Evolutionary conservation across 371 early-diverging fungal genomes (phyloP).

Genomic region (Lichtheimia hyalospora): DNA sequence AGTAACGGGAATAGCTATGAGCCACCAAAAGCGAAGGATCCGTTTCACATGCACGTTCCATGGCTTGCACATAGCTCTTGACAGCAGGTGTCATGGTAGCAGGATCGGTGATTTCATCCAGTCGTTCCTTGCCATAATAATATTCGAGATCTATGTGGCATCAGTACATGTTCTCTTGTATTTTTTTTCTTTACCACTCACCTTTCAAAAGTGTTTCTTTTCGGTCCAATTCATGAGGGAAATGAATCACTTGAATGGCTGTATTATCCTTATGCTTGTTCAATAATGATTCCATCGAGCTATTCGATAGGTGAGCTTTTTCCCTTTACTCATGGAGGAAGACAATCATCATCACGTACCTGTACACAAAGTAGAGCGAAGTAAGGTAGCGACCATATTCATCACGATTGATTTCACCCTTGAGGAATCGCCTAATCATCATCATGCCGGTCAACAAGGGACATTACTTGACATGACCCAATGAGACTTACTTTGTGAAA

Average conservation of each 20-base stretch:
- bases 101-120: slow-evolving; percentile 29
- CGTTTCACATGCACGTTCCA: slow-evolving; percentile 39
- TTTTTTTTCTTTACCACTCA: slow-evolving; percentile 1
- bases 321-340: too few species aligned
- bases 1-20: slow-evolving; percentile 60
- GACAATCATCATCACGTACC: slow-evolving; percentile 24
- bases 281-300: slow-evolving; percentile 48
- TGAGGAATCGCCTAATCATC: slow-evolving; percentile 38
- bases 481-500: slow-evolving; percentile 49
- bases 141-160: slow-evolving; percentile 42
- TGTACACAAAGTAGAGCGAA: slow-evolving; percentile 48
- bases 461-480: too few species aligned
- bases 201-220: slow-evolving; percentile 38
- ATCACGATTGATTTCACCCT: slow-evolving; percentile 44
- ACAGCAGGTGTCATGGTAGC: slow-evolving; percentile 53
- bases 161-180: neutral
- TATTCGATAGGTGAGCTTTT: neutral
- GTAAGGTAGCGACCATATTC: slow-evolving; percentile 52
- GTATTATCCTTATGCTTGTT: slow-evolving; percentile 50
- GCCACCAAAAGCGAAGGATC: slow-evolving; percentile 58
- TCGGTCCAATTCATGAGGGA: slow-evolving; percentile 54
- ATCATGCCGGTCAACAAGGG: too few species aligned
- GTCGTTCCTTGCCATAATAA: slow-evolving; percentile 51
- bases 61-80: slow-evolving; percentile 44
- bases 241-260: slow-evolving; percentile 51